Base-by-base conservation (phyloP, 805 yeast species). In the Yarrowia phangngaensis region DNA sequence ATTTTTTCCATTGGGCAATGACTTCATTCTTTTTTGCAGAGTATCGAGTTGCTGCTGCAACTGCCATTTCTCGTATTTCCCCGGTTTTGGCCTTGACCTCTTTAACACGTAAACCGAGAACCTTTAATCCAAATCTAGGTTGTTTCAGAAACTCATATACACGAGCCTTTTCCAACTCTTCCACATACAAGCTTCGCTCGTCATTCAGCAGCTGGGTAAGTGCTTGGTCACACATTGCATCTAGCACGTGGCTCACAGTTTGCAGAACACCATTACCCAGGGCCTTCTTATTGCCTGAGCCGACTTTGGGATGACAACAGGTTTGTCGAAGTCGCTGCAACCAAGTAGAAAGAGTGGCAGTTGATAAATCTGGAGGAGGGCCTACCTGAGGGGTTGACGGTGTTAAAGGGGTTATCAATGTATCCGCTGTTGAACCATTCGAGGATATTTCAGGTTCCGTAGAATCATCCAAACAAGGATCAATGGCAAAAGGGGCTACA, bases 241-340 rank as follows among this genome's bases (percentile, higher is more conserved):
- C 70, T 20, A 92, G 67, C 6, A 90, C 86, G 38, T 79, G 82
- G 50, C 78, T 83, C 54, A 90, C 70, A 0, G 84, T 75, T 47
- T 74, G 67, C 20, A 69, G 53, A 13, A 62, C 59, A 14, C 59
- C 59, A 14, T 63, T 61, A 8, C 62, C 63, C 8, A 61, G 50
- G 9, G 65, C 62, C 11, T 55, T 54, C 27, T 56, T 56, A 26
- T 57, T 59, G 4, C 57, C 60, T 2, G 49, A 40, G 20, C 67
- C 66, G 46, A 58, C 51, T 5, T 58, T 53, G 19, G 95, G 86
- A 65, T 86, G 94, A 52, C 92, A 84, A 57, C 97, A 90, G 0
- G 84, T 71, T 58, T 84, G 87, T 24, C 97, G 70, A 20, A 90
- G 65, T 38, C 74, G 70, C 5, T 72, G 69, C 6, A 90, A 66